Percentiles rank a stretch among this genome's conserved stretches.
Conservation (phyloP, 1,139 yeast genomes). For the Lodderomyces pseudojiufengensis region DNA sequence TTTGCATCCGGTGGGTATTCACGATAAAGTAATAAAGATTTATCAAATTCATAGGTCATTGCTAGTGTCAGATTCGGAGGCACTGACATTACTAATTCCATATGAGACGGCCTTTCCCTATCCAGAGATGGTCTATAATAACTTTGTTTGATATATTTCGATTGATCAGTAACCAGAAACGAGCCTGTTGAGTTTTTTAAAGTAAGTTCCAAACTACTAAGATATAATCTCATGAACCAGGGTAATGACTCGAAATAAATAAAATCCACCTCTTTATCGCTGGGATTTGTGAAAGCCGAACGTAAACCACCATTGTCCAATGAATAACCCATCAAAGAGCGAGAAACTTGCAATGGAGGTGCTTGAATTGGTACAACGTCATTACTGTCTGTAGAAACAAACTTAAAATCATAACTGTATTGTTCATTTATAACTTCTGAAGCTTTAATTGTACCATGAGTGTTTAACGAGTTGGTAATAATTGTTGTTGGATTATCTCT, state of each 20-base stretch:
- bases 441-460: constrained; percentile 7
- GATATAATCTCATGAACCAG: constrained; percentile 85
- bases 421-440: constrained; percentile 30
- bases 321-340: constrained; percentile 89
- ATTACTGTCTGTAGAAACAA: constrained; percentile 19
- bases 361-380: constrained; percentile 23
- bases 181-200: constrained; percentile 18
- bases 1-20: constrained; percentile 99
- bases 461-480: constrained; percentile 14
- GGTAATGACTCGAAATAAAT: constrained; percentile 82
- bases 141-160: constrained; percentile 42
- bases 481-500: constrained; percentile 16
- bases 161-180: constrained; percentile 16
- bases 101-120: constrained; percentile 75
- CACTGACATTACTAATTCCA: constrained; percentile 61
- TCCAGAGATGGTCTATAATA: constrained; percentile 77
- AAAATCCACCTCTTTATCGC: constrained; percentile 44
- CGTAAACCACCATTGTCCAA: constrained; percentile 90
- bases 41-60: constrained; percentile 78
- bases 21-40: constrained; percentile 74
- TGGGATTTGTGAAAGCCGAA: constrained; percentile 68
- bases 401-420: constrained; percentile 34
- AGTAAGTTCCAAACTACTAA: constrained; percentile 55
- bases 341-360: constrained; percentile 72
- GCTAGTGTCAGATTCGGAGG: constrained; percentile 66